Base-by-base conservation (phyloP, 805 yeast species). In the Candida caryicola region DNA sequence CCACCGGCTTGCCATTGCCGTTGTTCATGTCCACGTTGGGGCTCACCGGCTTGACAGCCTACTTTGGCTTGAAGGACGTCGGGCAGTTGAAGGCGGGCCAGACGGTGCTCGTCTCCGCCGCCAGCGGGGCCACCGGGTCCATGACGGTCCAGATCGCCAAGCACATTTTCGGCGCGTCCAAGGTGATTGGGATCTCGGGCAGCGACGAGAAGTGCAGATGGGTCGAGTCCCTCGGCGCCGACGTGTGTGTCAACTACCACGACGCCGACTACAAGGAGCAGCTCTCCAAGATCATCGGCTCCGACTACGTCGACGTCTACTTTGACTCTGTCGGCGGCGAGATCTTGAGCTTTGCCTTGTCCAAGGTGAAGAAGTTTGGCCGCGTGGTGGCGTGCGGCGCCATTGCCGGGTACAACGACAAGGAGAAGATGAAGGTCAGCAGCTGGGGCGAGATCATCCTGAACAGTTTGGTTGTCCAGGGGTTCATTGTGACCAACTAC, bases 41-140 rank as follows among this genome's bases (percentile, higher is more conserved):
- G 26, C 45, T 74, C 43, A 79, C 85, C 8, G 74, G 82, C 0
- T 47, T 79, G 43, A 81, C 87, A 19, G 84, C 86, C 1, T 80
- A 77, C 61, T 62, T 73, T 45, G 80, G 80, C 9, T 66, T 79
- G 39, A 60, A 54, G 42, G 69, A 70, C 28, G 68, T 77, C 39
- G 80, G 79, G n/a, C 59, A 68, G 31, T 55, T 78, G 40, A 48
- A 57, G 44, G 43, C 45, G 28, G 68, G 67, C 17, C 78, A 79
- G 50, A 63, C 69, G 5, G 65, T 76, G 46, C 59, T 79, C 31
- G 63, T 81, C 31, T 74, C 81, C 14, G 86, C 85, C 40, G 87
- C 87, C 10, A 73, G 82, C 5, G 88, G 88, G 43, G 85, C 85
- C n/a, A 81, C 82, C n/a, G 87, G 87, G 10, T 70, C 77, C 17